Conservation (phyloP, 768 basidiomycete genomes). For the Collybia nuda region DNA sequence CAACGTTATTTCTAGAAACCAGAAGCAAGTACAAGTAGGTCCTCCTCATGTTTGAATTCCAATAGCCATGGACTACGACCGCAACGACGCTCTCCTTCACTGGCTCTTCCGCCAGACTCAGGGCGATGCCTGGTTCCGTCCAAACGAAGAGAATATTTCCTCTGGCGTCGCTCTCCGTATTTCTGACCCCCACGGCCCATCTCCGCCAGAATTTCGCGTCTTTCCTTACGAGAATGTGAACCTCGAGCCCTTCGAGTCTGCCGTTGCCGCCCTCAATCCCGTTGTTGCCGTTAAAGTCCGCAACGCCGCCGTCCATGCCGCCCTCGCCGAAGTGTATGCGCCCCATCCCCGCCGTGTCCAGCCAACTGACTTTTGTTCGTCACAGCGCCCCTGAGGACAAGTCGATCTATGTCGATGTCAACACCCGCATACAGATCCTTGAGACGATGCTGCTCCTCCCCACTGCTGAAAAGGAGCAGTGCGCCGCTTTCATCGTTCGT, state of each 20-base stretch:
- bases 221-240: slow-evolving; percentile 79
- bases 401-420: slow-evolving; percentile 70
- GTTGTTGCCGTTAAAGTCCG: slow-evolving; percentile 83
- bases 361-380: slow-evolving; percentile 17
- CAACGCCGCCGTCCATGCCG: slow-evolving; percentile 78
- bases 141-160: slow-evolving; percentile 70
- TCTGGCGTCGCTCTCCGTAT: slow-evolving; percentile 68
- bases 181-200: slow-evolving; percentile 23
- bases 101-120: slow-evolving; percentile 80
- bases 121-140: slow-evolving; percentile 83
- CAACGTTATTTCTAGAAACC: too few species aligned
- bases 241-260: slow-evolving; percentile 74
- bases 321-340: slow-evolving; percentile 62
- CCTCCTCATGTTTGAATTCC: too few species aligned
- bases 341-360: slow-evolving; percentile 38
- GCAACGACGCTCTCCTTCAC: slow-evolving; percentile 78
- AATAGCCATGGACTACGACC: slow-evolving; percentile 65
- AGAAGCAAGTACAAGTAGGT: too few species aligned
- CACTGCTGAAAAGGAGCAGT: slow-evolving; percentile 82
- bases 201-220: slow-evolving; percentile 60
- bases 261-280: slow-evolving; percentile 72
- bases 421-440: slow-evolving; percentile 84
- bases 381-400: slow-evolving; percentile 52
- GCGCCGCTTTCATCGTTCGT: slow-evolving; percentile 82
- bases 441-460: slow-evolving; percentile 78